These are phyloP conservation scores for Fusarium sp. DNA, from an alignment of 2,329 filamentous ascomycete species.

Conservation along the genomic window DNA sequence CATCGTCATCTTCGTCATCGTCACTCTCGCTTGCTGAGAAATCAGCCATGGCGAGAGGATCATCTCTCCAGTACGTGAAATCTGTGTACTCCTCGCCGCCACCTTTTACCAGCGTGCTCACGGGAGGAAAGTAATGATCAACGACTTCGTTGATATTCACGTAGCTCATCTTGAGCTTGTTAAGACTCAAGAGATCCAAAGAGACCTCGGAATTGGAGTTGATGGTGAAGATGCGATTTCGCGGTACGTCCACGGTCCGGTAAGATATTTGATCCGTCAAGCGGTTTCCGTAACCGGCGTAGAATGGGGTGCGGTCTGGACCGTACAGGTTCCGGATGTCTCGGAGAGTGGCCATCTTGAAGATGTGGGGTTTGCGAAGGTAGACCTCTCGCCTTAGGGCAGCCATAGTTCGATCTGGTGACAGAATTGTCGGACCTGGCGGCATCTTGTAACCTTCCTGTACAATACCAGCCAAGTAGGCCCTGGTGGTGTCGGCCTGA, in stretches of 20 bases:
- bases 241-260: constrained; percentile 93
- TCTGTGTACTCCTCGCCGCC: constrained; percentile 96
- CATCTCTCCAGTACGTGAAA: constrained; percentile 95
- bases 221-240: constrained; percentile 96
- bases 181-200: constrained; percentile 87
- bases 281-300: constrained; percentile 96
- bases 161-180: constrained; percentile 96
- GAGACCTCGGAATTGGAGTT: constrained; percentile 97
- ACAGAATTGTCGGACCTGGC: constrained; percentile 92
- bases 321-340: constrained; percentile 93
- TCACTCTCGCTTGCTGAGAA: constrained; percentile 83
- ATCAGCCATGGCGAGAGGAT: constrained; percentile 84
- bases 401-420: constrained; percentile 93
- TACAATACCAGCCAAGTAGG: constrained; percentile 88
- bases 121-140: constrained; percentile 96
- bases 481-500: constrained; percentile 88
- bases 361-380: constrained; percentile 94
- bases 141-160: constrained; percentile 97
- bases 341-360: constrained; percentile 98
- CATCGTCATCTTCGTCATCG: constrained; percentile 65
- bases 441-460: constrained; percentile 90
- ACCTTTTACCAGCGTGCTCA: constrained; percentile 84
- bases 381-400: constrained; percentile 93
- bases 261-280: constrained; percentile 97
- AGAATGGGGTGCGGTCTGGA: constrained; percentile 83